Conservation (phyloP, 1,284 basidiomycete species). For the Apiotrichum montevideense region DNA sequence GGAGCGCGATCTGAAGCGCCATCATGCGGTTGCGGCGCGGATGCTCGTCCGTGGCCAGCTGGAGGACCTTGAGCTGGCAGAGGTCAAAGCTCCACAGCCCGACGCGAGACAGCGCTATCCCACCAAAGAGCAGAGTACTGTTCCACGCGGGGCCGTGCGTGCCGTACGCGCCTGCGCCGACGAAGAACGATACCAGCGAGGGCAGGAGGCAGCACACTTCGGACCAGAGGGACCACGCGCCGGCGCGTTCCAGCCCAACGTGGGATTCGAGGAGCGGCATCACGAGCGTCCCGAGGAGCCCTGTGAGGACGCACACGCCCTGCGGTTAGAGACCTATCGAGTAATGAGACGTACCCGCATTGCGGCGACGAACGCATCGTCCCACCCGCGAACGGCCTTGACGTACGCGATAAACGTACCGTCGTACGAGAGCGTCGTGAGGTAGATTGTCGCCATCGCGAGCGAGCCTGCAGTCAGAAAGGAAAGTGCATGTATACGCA, state of each 20-base stretch:
- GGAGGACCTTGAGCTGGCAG: conserved; percentile 45
- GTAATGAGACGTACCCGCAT: conserved; percentile 36
- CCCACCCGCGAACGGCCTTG: conserved; percentile 33
- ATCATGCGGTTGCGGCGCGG: conserved; percentile 45
- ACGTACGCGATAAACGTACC: conserved; percentile 41
- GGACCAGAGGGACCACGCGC: conserved; percentile 49
- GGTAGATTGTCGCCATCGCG: conserved; percentile 47
- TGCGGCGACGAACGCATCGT: conserved; percentile 47
- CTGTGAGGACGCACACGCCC: conserved; percentile 48
- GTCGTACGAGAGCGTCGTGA: conserved; percentile 50
- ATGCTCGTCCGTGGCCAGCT: conserved; percentile 41
- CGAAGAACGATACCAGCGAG: conserved; percentile 30
- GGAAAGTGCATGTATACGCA: conserved; percentile 11
- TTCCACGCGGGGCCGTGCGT: conserved; percentile 34
- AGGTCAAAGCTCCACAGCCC: conserved; percentile 52
- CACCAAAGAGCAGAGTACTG: conserved; percentile 29
- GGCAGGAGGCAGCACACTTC: conserved; percentile 43
- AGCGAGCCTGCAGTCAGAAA: conserved; percentile 29
- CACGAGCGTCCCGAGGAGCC: conserved; percentile 47
- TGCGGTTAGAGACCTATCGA: neutral
- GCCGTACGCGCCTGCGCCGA: conserved; percentile 29
- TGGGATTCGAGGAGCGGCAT: conserved; percentile 48
- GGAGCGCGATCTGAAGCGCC: conserved; percentile 46
- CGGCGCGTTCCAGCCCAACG: conserved; percentile 49
- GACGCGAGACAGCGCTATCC: conserved; percentile 38